Evolutionary conservation across 768 basidiomycete species (phyloP).

Genomic region (Leccinum barrowsii): DNA sequence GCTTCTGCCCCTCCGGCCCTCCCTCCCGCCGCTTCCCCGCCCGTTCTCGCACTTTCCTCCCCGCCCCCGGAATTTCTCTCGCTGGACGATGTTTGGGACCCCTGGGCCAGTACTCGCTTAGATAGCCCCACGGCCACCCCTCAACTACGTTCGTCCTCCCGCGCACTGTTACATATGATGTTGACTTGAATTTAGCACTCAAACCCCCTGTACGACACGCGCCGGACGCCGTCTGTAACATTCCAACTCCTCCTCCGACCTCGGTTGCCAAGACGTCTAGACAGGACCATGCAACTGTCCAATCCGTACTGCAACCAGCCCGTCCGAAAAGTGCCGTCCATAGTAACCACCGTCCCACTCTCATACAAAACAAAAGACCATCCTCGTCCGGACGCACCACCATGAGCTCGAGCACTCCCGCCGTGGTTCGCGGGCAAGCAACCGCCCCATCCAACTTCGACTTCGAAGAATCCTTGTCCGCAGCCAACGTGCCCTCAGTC

Average conservation of each 20-base stretch:
- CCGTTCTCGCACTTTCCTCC: not conserved
- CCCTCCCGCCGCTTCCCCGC: slow-evolving; percentile 18
- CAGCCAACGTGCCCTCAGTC: slow-evolving; percentile 28
- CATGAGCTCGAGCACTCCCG: not conserved
- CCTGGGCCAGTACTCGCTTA: slow-evolving; percentile 18
- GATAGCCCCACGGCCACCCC: not conserved
- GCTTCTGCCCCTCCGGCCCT: not conserved
- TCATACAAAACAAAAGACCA: slow-evolving; percentile 2
- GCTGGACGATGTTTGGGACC: slow-evolving; percentile 20
- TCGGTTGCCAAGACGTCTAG: slow-evolving; percentile 21
- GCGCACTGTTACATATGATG: no score
- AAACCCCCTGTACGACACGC: slow-evolving; percentile 1
- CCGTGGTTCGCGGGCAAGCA: slow-evolving; percentile 26
- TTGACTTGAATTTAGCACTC: slow-evolving; percentile 2
- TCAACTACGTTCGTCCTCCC: slow-evolving; percentile 14
- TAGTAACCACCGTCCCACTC: slow-evolving; percentile 18
- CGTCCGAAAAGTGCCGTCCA: slow-evolving; percentile 12
- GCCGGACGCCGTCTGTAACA: not conserved
- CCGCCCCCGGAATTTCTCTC: not conserved
- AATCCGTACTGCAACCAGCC: not conserved
- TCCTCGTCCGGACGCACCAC: not conserved
- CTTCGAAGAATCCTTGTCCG: slow-evolving; percentile 29
- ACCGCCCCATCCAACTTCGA: slow-evolving; percentile 18
- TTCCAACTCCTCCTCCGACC: not conserved
- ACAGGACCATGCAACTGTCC: slow-evolving; percentile 3